These are phyloP conservation scores for Fusarium veterinarium DNA, from an alignment of 2,329 filamentous ascomycete species.

Conservation along the genomic window DNA sequence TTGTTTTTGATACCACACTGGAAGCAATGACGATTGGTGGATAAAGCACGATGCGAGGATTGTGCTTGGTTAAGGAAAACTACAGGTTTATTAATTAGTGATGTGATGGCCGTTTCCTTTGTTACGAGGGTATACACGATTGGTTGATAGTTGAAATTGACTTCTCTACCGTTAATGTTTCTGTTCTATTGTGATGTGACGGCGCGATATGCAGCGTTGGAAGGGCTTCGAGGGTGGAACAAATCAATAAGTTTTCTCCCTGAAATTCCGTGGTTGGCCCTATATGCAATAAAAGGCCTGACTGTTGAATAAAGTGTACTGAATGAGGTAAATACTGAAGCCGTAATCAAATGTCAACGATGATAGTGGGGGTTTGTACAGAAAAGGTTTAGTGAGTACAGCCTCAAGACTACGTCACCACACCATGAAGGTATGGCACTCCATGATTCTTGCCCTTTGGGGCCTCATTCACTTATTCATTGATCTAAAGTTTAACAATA, in stretches of 20 bases:
- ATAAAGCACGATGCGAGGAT: constrained; percentile 18
- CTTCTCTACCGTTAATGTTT: neutral
- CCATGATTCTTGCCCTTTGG: neutral
- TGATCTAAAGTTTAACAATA: neutral
- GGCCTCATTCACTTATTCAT: neutral
- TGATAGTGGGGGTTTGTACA: constrained; percentile 1
- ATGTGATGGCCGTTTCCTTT: constrained; percentile 34
- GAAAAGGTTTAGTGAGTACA: constrained; percentile 24
- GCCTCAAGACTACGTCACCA: constrained; percentile 32
- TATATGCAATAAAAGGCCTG: neutral
- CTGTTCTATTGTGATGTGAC: neutral
- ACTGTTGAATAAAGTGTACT: neutral
- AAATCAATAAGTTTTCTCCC: no score
- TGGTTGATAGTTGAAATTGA: constrained; percentile 39
- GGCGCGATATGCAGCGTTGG: no score
- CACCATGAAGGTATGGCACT: neutral
- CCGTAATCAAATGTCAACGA: neutral
- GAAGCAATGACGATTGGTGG: constrained; percentile 31
- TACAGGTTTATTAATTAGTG: constrained; percentile 26
- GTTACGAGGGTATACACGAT: constrained; percentile 29
- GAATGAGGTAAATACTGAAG: neutral
- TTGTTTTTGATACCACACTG: constrained; percentile 40
- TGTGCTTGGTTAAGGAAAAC: constrained; percentile 26
- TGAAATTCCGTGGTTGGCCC: accelerated
- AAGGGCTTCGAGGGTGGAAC: accelerated